Evolutionary conservation across 2,329 filamentous ascomycete genomes (phyloP).

Genomic region (Cytospora piceicola): DNA sequence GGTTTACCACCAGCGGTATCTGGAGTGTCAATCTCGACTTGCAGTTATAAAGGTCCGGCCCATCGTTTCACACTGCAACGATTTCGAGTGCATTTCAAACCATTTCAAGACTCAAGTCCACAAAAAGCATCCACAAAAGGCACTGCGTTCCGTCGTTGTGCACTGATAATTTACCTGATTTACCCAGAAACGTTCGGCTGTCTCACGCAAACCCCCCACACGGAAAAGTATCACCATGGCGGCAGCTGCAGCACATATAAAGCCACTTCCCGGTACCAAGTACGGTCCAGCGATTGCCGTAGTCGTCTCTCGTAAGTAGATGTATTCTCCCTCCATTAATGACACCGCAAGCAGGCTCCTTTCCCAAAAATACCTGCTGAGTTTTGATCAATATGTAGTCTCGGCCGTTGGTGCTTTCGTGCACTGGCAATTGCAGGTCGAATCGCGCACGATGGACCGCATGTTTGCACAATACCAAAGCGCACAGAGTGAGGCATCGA

Average conservation of each 20-base stretch:
- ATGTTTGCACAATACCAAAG: conserved; percentile 46
- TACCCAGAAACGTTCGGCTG: background rate
- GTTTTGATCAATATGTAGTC: background rate
- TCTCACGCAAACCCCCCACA: background rate
- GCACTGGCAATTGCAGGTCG: conserved; percentile 25
- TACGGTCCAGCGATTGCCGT: conserved; percentile 24
- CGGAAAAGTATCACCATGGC: conserved; percentile 5
- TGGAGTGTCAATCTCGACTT: background rate
- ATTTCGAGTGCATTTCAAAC: background rate
- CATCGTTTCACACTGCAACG: conserved; percentile 1
- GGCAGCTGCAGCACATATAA: conserved; percentile 9
- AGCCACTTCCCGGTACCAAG: conserved; percentile 24
- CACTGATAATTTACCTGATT: too few species aligned
- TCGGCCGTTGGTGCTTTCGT: conserved; percentile 4
- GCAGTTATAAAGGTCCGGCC: conserved; percentile 18
- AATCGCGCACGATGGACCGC: conserved; percentile 43
- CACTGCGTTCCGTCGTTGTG: too few species aligned
- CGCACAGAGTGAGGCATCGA: conserved; percentile 42
- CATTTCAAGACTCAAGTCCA: background rate
- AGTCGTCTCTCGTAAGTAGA: conserved; percentile 16
- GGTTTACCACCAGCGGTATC: background rate
- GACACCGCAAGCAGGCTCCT: background rate
- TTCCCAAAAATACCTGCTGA: too few species aligned
- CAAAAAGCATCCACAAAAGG: background rate
- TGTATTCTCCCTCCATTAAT: background rate